Evolutionary conservation across 371 early-diverging fungal species (phyloP), one percentile per base, ranked within the genome.

Genomic region (Mucor ambiguus): DNA sequence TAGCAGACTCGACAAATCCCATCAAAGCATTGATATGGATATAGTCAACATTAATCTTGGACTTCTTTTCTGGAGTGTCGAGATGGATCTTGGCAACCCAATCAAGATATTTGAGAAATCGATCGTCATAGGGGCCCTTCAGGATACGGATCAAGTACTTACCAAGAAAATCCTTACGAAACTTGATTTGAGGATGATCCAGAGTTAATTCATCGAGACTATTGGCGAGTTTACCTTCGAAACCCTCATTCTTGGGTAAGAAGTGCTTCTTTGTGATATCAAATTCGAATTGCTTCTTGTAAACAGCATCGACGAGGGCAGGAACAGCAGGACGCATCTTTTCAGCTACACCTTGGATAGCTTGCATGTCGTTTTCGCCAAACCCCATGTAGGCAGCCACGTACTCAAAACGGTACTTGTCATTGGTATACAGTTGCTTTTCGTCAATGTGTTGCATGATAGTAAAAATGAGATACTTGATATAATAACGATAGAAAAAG

Each of bases 1-100:
- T 66, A 26, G 87, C 82, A 2, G 83, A 75, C 56, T 90, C 85
- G 38, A 94, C 85, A 60, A 79, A 94, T 4, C 89, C 93, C 68
- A 95, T 77, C 48, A 95, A 75, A 0, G 92, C 93, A 43, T 90
- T 90, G 73, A 85, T 78, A 75, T 95, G 94, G 64, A 95, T 88
- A 65, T 93, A 88, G 38, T 94, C 95, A 46, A 94, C 93, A 48
- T 92, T 88, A 72, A 93, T 92, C 59, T 83, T 87, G 33, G 87
- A 84, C 74, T 85, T 89, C 74, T 93, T 94, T 62, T 75, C 76
- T 35, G 90, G 89, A 16, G 90, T 92, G 43, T 89, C 87, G 1
- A 76, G 77, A 44, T 80, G 83, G 61, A 91, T 89, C 71, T 90
- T 86, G 46, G 89, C 91, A 29, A 89, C 89, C 81, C 87, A 90